Percentiles rank a stretch among this genome's conserved stretches.
phyloP scores from a whole-genome alignment of 169 alveolate species.

The Plasmodium gaboni region DNA sequence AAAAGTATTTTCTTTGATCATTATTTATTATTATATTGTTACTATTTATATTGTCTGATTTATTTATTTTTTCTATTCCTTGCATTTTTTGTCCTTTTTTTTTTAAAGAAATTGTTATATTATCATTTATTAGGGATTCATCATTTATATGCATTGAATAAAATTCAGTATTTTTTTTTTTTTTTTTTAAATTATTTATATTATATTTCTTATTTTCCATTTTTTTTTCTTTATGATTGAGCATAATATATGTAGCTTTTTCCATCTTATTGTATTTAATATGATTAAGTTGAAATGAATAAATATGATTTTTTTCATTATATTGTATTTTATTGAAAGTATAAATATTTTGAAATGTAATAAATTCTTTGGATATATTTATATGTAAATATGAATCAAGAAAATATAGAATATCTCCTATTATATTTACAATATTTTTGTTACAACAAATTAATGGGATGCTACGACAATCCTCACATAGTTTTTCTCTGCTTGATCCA shows the following conservation, averaged over 20 bases:
- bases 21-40: no score
- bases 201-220: neutral
- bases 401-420: constrained; percentile 5
- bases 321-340: constrained; percentile 28
- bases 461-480: constrained; percentile 27
- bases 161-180: no score
- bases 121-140: no score
- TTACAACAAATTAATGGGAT: constrained; percentile 25
- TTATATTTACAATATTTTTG: constrained; percentile 3
- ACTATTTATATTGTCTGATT: no score
- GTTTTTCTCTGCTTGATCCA: neutral
- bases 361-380: constrained; percentile 11
- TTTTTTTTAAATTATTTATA: neutral
- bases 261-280: neutral
- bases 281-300: constrained; percentile 23
- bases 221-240: neutral
- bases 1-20: no score
- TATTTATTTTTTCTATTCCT: no score
- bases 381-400: constrained; percentile 15
- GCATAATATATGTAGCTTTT: neutral
- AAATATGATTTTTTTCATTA: constrained; percentile 28
- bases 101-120: no score
- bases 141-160: no score
- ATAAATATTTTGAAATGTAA: constrained; percentile 33
- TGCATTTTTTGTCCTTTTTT: no score